Conservation (phyloP, 768 basidiomycete genomes). For the Pisolithus tinctorius region DNA sequence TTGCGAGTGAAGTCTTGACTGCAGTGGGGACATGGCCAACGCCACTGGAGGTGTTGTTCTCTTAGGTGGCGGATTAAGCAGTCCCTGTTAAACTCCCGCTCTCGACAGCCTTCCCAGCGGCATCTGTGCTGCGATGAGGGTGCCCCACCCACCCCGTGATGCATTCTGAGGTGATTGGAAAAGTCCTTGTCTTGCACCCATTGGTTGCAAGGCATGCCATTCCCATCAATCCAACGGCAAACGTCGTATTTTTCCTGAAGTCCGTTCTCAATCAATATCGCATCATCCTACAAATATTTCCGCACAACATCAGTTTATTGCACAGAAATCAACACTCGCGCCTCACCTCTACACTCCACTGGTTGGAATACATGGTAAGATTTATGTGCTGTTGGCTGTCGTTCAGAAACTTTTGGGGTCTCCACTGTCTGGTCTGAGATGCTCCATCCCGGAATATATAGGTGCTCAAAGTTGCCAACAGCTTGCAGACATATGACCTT, state of each 20-base stretch:
- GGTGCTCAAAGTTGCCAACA: not conserved
- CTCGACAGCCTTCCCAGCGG: not conserved
- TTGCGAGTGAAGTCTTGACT: not conserved
- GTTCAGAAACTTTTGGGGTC: not conserved
- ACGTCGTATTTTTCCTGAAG: not conserved
- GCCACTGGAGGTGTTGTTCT: conserved; percentile 11
- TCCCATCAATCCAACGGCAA: not conserved
- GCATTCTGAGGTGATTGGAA: not conserved
- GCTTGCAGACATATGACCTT: not conserved
- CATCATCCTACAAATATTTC: not conserved
- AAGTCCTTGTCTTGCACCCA: not conserved
- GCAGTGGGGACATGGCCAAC: conserved; percentile 10
- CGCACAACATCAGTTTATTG: not conserved
- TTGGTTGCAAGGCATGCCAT: not conserved
- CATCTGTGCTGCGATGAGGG: not conserved
- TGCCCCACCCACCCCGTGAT: not conserved
- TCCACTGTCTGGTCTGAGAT: not conserved
- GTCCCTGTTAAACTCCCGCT: conserved; percentile 1
- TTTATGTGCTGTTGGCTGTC: not conserved
- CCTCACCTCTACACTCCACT: not conserved
- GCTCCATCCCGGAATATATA: not conserved
- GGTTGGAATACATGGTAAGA: not conserved
- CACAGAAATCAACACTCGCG: not conserved
- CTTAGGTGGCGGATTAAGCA: not conserved
- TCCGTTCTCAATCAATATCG: not conserved